Conservation (phyloP, 257 asterid species). For the Lantana camara region DNA sequence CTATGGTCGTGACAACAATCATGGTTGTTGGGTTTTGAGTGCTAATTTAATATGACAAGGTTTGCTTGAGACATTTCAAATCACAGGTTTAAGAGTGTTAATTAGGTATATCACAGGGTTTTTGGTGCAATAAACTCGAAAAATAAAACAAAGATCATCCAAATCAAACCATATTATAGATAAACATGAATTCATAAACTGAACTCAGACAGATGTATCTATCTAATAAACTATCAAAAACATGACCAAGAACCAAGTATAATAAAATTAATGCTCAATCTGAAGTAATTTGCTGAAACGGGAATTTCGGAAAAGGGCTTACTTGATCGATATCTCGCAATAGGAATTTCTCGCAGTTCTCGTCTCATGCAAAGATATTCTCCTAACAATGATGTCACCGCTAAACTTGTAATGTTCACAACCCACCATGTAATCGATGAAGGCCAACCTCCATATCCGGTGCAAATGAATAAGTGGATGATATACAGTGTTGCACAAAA, state of each 20-base stretch:
- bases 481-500: constrained; percentile 84
- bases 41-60: too few relatives aligned
- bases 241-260: background rate
- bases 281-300: constrained; percentile 6
- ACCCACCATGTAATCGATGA: constrained; percentile 94
- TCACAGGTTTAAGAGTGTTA: too few relatives aligned
- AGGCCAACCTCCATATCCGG: constrained; percentile 94
- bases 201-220: too few relatives aligned
- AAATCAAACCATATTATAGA: too few relatives aligned
- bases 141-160: too few relatives aligned
- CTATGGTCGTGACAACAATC: too few relatives aligned
- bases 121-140: too few relatives aligned
- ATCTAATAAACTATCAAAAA: too few relatives aligned
- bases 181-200: too few relatives aligned
- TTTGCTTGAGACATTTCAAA: too few relatives aligned
- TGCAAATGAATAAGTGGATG: constrained; percentile 74
- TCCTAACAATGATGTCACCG: constrained; percentile 79
- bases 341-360: constrained; percentile 84
- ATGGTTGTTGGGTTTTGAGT: too few relatives aligned
- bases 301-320: constrained; percentile 41
- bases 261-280: constrained; percentile 7
- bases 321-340: constrained; percentile 80
- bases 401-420: constrained; percentile 73
- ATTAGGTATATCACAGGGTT: too few relatives aligned
- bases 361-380: constrained; percentile 82